Evolutionary conservation across 2,329 filamentous ascomycete species (phyloP).

Genomic region (Canariomyces notabilis): DNA sequence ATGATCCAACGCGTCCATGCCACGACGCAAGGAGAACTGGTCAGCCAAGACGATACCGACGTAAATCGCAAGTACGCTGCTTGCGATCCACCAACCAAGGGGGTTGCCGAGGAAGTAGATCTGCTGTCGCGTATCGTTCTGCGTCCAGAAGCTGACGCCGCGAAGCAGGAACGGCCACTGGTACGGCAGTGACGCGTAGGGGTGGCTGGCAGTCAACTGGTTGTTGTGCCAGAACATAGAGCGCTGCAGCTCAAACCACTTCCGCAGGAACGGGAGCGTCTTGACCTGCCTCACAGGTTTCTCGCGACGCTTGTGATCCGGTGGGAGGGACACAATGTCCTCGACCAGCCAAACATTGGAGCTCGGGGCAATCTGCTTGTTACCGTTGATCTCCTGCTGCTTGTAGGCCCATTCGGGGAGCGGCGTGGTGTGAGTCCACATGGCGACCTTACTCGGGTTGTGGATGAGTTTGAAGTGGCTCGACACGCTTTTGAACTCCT

Average conservation of each 20-base stretch:
- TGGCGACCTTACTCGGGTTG: conserved; percentile 89
- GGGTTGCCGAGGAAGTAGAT: conserved; percentile 99
- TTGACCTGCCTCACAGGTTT: conserved; percentile 78
- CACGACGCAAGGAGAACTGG: conserved; percentile 86
- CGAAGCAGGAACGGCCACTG: conserved; percentile 97
- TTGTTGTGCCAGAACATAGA: conserved; percentile 99
- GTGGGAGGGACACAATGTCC: conserved; percentile 74
- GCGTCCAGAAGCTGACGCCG: conserved; percentile 98
- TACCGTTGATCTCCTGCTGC: conserved; percentile 98
- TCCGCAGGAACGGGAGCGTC: conserved; percentile 78
- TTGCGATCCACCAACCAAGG: conserved; percentile 93
- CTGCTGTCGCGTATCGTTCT: conserved; percentile 88
- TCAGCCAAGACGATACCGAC: conserved; percentile 88
- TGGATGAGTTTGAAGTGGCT: conserved; percentile 96
- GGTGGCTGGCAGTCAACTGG: conserved; percentile 92
- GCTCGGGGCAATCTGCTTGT: conserved; percentile 85
- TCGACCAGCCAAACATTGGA: conserved; percentile 96
- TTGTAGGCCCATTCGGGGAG: conserved; percentile 97
- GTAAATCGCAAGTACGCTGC: conserved; percentile 87
- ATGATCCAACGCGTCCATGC: conserved; percentile 85
- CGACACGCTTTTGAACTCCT: conserved; percentile 85
- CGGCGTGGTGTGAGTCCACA: conserved; percentile 96
- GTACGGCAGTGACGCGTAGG: conserved; percentile 90
- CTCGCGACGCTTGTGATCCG: conserved; percentile 65
- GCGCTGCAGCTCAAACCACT: conserved; percentile 94